Base-by-base conservation (phyloP, 257 asterid genomes). In the Asclepias syriaca region DNA sequence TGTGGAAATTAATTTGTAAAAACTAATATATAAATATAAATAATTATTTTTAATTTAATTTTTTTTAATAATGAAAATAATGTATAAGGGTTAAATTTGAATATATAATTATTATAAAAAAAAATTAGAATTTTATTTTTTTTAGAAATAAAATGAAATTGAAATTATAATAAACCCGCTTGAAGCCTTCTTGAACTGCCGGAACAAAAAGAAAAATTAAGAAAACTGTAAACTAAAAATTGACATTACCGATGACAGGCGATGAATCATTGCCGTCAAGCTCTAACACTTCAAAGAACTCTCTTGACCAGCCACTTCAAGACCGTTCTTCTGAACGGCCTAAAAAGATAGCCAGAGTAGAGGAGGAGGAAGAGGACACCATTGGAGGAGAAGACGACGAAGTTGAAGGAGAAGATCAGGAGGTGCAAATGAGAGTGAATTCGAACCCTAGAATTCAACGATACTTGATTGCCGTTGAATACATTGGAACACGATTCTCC, bases 401-500 rank as follows among this genome's bases (percentile, higher is more conserved):
- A 37, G 84, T 53, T 50, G 82, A 65, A 51, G 74, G 51, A 70
- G 58, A 58, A 63, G 60, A 49, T 60, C 77, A 14, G 65, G 72
- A 14, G 65, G 32, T 68, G 50, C 84, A 75, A 51, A 65, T 64
- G 75, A 78, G 74, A 39, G 85, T 90, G 97, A 81, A 71, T 61
- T 84, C 78, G 32, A 87, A 83, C 64, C 88, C 89, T 66, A 71
- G 81, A 77, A 48, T 69, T 24, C 96, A 87, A 58, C 82, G 98
- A 60, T 94, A 94, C 79, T 77, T 94, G 61, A 39, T 94, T 11
- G 97, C 98, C 37, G 72, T 91, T 29, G 98, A 94, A 84, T 94
- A 94, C 76, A 87, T 89, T 27, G 98, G 98, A 53, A 87, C 95
- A 68, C 87, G 89, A 67, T 94, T 94, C 78, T 83, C 87, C 57